These are phyloP conservation scores for Dinochytrium kinnereticum DNA, from an alignment of 371 early-diverging fungal genomes.

Conservation along the genomic window DNA sequence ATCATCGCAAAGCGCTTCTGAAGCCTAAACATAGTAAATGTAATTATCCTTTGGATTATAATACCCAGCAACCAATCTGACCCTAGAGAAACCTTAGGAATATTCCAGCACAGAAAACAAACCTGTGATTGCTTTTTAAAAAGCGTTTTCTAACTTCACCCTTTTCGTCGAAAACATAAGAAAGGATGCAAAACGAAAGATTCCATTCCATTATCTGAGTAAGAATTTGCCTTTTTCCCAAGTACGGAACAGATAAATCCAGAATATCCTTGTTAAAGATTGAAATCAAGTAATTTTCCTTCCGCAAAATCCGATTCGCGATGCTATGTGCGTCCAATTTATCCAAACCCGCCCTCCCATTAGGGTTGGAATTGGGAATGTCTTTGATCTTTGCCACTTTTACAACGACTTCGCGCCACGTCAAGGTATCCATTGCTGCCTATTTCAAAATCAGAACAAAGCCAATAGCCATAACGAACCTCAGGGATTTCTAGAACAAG, in stretches of 20 bases:
- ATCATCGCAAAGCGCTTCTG: conserved; percentile 83
- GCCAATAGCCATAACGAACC: conserved; percentile 44
- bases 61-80: no score
- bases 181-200: conserved; percentile 79
- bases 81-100: no score
- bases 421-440: conserved; percentile 69
- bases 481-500: conserved; percentile 83
- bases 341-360: conserved; percentile 33
- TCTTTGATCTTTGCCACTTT: conserved; percentile 31
- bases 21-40: conserved; percentile 56
- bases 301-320: conserved; percentile 93
- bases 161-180: conserved; percentile 83
- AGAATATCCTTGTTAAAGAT: conserved; percentile 91
- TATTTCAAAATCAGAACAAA: conserved; percentile 27
- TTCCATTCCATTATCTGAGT: conserved; percentile 95
- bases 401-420: conserved; percentile 52
- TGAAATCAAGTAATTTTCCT: conserved; percentile 96
- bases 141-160: conserved; percentile 84
- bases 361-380: conserved; percentile 30
- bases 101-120: no score
- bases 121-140: conserved; percentile 64
- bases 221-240: conserved; percentile 60
- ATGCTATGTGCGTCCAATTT: conserved; percentile 83
- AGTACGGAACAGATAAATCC: conserved; percentile 65
- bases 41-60: no score